Percentiles rank a stretch among this genome's conserved stretches.
phyloP scores from a whole-genome alignment of 768 basidiomycete species.

The Chalciporus sphaerocephalus region DNA sequence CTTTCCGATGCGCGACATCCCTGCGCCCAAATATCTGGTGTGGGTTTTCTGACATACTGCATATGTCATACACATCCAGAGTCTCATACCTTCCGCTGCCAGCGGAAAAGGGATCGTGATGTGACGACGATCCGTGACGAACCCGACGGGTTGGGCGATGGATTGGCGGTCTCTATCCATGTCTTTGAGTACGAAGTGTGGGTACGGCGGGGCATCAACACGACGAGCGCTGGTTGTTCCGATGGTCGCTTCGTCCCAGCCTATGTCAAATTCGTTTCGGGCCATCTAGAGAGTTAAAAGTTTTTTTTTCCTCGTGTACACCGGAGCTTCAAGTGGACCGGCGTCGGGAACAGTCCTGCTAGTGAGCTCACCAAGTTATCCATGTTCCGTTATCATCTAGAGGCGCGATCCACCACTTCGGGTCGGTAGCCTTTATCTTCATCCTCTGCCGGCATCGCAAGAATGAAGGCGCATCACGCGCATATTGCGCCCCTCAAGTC shows the following conservation, averaged over 20 bases:
- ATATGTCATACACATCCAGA: too few species aligned
- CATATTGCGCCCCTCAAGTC: not conserved
- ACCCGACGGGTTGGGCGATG: too few species aligned
- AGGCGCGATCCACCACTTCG: not conserved
- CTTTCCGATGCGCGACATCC: not conserved
- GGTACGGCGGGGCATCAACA: not conserved
- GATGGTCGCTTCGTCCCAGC: too few species aligned
- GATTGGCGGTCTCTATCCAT: too few species aligned
- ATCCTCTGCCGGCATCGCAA: slow-evolving; percentile 1
- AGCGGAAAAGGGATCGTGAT: not conserved
- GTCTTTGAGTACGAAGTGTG: not conserved
- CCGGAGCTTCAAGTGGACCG: slow-evolving; percentile 18
- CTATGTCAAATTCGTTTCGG: too few species aligned
- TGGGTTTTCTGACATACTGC: not conserved
- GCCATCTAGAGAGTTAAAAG: not conserved
- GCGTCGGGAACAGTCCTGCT: not conserved
- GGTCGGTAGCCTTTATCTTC: not conserved
- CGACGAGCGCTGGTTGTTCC: too few species aligned
- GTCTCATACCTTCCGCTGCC: not conserved
- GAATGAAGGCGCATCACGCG: slow-evolving; percentile 23
- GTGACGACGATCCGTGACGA: too few species aligned
- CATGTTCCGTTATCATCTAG: not conserved
- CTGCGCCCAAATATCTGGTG: not conserved
- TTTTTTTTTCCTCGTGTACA: not conserved
- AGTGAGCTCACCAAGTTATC: not conserved